Conservation (phyloP, 2,329 filamentous ascomycete genomes). For the Curvularia spicifera region DNA sequence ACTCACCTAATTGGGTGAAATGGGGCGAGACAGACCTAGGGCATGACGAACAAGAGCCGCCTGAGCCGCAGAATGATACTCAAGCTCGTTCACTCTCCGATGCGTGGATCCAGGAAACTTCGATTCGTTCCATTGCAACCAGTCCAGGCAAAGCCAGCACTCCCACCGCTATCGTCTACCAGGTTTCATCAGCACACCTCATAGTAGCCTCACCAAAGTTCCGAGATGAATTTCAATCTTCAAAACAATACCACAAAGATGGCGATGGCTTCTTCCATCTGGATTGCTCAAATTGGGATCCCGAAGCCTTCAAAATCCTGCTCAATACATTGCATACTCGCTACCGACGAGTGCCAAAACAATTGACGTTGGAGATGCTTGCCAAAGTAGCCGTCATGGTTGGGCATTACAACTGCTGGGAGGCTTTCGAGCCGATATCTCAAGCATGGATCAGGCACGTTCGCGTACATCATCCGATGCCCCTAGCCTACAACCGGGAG, state of each 20-base stretch:
- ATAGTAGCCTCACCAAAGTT: conserved; percentile 10
- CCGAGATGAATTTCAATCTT: conserved; percentile 1
- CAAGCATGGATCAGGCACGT: conserved; percentile 52
- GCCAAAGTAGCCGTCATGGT: conserved; percentile 55
- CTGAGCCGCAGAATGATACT: background rate
- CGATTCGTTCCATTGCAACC: background rate
- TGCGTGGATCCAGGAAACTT: background rate
- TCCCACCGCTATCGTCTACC: conserved; percentile 1
- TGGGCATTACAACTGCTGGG: conserved; percentile 52
- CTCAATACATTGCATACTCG: conserved; percentile 56
- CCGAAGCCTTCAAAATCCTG: conserved; percentile 52
- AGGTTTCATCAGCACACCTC: conserved; percentile 11
- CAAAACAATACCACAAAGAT: background rate
- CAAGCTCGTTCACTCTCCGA: background rate
- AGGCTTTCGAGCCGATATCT: conserved; percentile 53
- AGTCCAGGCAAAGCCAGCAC: background rate
- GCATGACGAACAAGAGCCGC: background rate
- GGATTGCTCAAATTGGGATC: conserved; percentile 34
- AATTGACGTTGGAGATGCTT: conserved; percentile 51
- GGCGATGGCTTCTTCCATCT: conserved; percentile 13
- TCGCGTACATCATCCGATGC: conserved; percentile 3
- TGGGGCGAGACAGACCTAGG: background rate
- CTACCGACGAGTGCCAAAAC: conserved; percentile 49
- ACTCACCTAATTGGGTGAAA: background rate
- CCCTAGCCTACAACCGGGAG: conserved; percentile 21